Conservation (phyloP, 306 rosid genomes). For the Citrullus mucosospermus region DNA sequence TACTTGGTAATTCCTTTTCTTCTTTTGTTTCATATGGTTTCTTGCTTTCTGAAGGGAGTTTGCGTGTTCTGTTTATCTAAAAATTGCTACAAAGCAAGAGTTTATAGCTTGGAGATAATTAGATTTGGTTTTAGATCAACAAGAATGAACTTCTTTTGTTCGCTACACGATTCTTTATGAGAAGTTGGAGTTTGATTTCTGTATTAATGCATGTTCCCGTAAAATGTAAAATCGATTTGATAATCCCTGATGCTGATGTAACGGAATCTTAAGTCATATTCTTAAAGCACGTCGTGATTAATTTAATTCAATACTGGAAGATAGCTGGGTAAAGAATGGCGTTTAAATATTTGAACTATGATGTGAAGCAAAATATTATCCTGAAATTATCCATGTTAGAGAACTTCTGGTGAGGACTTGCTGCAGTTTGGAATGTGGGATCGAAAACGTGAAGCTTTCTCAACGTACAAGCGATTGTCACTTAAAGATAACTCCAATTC, state of each 20-base stretch:
- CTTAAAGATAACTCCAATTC: conserved; percentile 36
- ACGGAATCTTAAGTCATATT: background rate
- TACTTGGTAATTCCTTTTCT: background rate
- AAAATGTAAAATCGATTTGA: background rate
- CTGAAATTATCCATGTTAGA: conserved; percentile 12
- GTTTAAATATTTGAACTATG: background rate
- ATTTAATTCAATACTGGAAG: background rate
- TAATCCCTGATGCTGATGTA: background rate
- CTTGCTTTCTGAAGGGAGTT: background rate
- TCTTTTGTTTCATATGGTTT: background rate
- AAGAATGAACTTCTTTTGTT: background rate
- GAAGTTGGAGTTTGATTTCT: background rate
- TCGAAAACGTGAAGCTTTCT: conserved; percentile 45
- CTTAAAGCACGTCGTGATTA: background rate
- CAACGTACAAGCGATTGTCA: conserved; percentile 69
- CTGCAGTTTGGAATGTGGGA: conserved; percentile 48
- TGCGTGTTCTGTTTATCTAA: background rate
- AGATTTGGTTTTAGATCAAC: background rate
- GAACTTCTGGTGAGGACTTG: conserved; percentile 14
- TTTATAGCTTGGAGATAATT: background rate
- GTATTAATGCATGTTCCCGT: background rate
- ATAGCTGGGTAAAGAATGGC: background rate
- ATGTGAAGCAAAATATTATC: background rate
- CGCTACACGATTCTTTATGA: background rate
- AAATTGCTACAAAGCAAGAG: background rate